Evolutionary conservation across 345 rosid genomes (phyloP).

Genomic region (Cardamine resedifolia): DNA sequence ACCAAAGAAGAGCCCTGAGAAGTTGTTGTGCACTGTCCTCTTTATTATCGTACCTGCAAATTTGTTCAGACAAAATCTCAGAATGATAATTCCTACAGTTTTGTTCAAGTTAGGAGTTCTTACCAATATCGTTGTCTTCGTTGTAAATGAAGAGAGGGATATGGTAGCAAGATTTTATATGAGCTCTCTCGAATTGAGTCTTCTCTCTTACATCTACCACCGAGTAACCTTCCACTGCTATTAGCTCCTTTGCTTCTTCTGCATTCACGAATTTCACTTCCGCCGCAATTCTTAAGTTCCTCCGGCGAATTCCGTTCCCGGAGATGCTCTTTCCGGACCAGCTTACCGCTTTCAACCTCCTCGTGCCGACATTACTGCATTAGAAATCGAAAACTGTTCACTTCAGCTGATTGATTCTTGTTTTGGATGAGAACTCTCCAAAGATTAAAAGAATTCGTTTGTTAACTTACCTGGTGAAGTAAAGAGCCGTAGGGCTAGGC

Average conservation of each 20-base stretch:
- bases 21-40: conserved; percentile 89
- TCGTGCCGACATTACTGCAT: conserved; percentile 52
- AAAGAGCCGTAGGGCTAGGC: conserved; percentile 48
- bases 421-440: background rate
- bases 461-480: conserved; percentile 67
- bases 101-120: conserved; percentile 3
- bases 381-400: background rate
- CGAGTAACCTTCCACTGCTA: conserved; percentile 59
- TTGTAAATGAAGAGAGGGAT: conserved; percentile 82
- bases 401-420: background rate
- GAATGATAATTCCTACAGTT: background rate
- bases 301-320: conserved; percentile 40
- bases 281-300: conserved; percentile 57
- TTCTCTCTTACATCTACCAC: conserved; percentile 80
- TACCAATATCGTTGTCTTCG: conserved; percentile 84
- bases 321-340: conserved; percentile 42
- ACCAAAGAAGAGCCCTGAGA: conserved; percentile 87
- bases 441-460: too few relatives aligned
- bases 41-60: conserved; percentile 69
- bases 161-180: conserved; percentile 75
- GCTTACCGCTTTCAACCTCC: conserved; percentile 46
- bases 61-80: conserved; percentile 8
- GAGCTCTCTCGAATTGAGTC: conserved; percentile 75
- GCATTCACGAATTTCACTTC: conserved; percentile 74
- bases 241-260: conserved; percentile 78